A percentile compares a stretch with the other conserved stretches of the same genome.
Evolutionary conservation across 768 basidiomycete genomes (phyloP).

Genomic region (Rhodotorula babjevae): DNA sequence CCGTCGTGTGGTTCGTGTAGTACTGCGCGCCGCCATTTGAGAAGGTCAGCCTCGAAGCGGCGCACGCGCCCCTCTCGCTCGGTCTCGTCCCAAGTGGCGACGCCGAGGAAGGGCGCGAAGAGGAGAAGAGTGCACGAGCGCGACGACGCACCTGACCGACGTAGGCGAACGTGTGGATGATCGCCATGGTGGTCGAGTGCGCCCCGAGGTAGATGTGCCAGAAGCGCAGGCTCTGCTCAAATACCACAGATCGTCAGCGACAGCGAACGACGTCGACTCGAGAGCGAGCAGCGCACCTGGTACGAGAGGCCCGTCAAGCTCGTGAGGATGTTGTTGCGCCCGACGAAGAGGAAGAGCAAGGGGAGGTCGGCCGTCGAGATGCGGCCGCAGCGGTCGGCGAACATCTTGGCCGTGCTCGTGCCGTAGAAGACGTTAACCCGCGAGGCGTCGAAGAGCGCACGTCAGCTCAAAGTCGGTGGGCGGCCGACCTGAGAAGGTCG

Average conservation of each 20-base stretch:
- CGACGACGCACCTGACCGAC: conserved; percentile 3
- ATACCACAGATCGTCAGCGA: not conserved
- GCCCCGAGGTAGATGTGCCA: conserved; percentile 28
- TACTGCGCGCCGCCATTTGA: conserved; percentile 6
- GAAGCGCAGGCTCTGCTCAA: conserved; percentile 12
- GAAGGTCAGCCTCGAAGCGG: conserved; percentile 6
- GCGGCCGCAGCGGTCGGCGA: conserved; percentile 29
- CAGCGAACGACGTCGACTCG: too few relatives aligned
- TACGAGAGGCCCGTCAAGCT: conserved; percentile 27
- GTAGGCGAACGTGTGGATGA: conserved; percentile 30
- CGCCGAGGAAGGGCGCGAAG: too few relatives aligned
- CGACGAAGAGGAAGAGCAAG: conserved; percentile 17
- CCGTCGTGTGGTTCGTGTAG: not conserved
- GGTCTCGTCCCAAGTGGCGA: too few relatives aligned
- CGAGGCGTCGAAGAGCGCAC: not conserved
- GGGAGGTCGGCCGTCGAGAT: conserved; percentile 30
- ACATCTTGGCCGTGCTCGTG: not conserved
- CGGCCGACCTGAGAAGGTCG: too few relatives aligned
- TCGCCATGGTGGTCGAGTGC: conserved; percentile 15
- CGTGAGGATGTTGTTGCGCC: conserved; percentile 23
- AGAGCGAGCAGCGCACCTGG: not conserved
- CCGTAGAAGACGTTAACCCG: not conserved
- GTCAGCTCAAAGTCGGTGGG: too few relatives aligned
- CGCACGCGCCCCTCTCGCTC: not conserved
- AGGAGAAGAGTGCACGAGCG: not conserved